Evolutionary conservation across 495 filamentous ascomycete species (phyloP).

Genomic region (Bryoglossum gracile): DNA sequence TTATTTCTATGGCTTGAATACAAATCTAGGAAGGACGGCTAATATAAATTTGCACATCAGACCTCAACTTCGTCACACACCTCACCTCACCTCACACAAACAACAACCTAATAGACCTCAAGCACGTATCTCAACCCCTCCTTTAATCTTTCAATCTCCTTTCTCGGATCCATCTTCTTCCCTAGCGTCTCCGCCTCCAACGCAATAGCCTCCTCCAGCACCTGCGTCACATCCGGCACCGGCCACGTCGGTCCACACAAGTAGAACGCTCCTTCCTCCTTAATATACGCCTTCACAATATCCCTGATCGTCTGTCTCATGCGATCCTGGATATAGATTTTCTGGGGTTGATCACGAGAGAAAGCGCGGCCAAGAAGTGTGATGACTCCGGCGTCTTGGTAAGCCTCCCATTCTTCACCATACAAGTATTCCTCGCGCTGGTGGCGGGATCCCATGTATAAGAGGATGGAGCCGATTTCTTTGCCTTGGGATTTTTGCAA

Average conservation of each 20-base stretch:
- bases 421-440: conserved; percentile 98
- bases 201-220: conserved; percentile 86
- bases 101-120: conserved; percentile 89
- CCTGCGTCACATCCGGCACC: conserved; percentile 93
- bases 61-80: no score
- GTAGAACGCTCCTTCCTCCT: conserved; percentile 87
- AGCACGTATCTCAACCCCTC: conserved; percentile 89
- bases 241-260: conserved; percentile 98
- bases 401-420: conserved; percentile 98
- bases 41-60: no score
- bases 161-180: conserved; percentile 77
- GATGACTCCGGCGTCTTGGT: conserved; percentile 89
- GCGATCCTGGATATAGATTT: conserved; percentile 98
- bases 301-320: conserved; percentile 87
- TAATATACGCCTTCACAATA: conserved; percentile 82
- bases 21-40: no score
- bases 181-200: conserved; percentile 58
- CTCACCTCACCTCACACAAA: no score
- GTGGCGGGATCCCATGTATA: conserved; percentile 96
- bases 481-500: conserved; percentile 94
- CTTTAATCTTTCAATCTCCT: conserved; percentile 96
- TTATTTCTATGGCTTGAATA: no score
- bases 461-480: conserved; percentile 83
- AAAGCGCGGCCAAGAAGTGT: conserved; percentile 91
- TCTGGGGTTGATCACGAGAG: conserved; percentile 92